Percentiles rank a stretch among this genome's conserved stretches.
phyloP scores from a whole-genome alignment of 23 red algal species.

The Cyanidiococcus yangmingshanensis region DNA sequence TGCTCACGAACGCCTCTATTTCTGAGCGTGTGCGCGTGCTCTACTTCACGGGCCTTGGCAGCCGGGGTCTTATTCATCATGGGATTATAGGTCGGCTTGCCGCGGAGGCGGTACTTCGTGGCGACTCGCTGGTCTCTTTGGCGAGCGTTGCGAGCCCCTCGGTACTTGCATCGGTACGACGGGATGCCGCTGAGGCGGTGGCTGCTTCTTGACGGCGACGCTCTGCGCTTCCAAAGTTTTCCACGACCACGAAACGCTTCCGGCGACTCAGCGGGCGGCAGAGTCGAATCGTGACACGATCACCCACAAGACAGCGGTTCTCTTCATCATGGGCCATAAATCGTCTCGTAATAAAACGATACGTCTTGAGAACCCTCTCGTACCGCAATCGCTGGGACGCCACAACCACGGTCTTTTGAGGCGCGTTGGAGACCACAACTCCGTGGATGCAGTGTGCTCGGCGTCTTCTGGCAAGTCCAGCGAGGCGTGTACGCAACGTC shows the following conservation, averaged over 20 bases:
- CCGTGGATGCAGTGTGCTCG: constrained; percentile 46
- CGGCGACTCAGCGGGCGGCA: constrained; percentile 54
- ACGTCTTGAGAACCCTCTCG: constrained; percentile 34
- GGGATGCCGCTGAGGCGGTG: background rate
- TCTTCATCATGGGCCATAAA: constrained; percentile 87
- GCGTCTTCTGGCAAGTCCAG: constrained; percentile 15
- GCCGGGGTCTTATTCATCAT: background rate
- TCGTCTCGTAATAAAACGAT: constrained; percentile 35
- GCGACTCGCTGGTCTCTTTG: background rate
- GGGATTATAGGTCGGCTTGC: background rate
- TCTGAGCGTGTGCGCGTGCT: background rate
- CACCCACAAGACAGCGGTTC: constrained; percentile 59
- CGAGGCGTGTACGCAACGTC: constrained; percentile 29
- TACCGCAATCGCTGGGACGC: constrained; percentile 31
- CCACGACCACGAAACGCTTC: constrained; percentile 63
- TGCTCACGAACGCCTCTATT: background rate
- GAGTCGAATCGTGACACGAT: constrained; percentile 51
- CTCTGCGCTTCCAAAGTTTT: constrained; percentile 52
- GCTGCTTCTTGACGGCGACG: background rate
- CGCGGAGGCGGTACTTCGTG: background rate
- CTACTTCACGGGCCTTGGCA: constrained; percentile 13
- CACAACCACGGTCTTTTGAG: constrained; percentile 58
- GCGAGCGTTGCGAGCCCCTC: background rate
- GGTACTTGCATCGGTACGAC: background rate
- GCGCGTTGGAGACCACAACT: constrained; percentile 52